Evolutionary conservation across 2,329 filamentous ascomycete species (phyloP).

Genomic region (Phialophora chinensis): DNA sequence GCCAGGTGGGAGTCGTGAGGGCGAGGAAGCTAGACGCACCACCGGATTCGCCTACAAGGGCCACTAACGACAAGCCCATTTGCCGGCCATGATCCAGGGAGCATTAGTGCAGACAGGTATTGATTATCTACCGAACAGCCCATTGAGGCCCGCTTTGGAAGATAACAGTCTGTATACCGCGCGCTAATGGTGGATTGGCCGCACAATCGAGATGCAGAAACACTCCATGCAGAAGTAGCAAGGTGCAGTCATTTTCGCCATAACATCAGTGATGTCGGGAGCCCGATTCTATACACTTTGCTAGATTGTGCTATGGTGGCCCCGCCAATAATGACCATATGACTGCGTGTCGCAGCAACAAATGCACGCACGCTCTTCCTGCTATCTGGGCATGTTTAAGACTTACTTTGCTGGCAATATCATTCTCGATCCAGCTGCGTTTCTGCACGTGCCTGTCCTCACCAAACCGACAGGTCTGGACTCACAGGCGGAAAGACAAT

Average conservation of each 20-base stretch:
- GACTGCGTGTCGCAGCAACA: too few species aligned
- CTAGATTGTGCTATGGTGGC: background rate
- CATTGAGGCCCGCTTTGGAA: background rate
- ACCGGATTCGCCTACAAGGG: background rate
- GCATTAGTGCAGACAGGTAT: background rate
- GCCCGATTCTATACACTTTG: background rate
- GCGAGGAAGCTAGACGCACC: background rate
- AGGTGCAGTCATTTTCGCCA: background rate
- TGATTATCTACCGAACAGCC: background rate
- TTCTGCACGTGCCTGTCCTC: background rate
- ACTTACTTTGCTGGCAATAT: background rate
- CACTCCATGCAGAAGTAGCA: background rate
- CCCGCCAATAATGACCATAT: background rate
- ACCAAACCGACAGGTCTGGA: background rate
- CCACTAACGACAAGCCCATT: background rate
- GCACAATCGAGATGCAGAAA: background rate
- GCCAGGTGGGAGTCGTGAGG: background rate
- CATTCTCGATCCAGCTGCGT: background rate
- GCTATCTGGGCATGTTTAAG: background rate
- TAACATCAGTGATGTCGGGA: background rate
- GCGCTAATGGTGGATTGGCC: background rate
- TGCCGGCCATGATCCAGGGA: background rate
- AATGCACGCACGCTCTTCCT: background rate
- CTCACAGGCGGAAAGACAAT: background rate
- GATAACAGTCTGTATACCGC: background rate